phyloP scores from a whole-genome alignment of 2,329 filamentous ascomycete species.

The Aspergillus melleus region DNA sequence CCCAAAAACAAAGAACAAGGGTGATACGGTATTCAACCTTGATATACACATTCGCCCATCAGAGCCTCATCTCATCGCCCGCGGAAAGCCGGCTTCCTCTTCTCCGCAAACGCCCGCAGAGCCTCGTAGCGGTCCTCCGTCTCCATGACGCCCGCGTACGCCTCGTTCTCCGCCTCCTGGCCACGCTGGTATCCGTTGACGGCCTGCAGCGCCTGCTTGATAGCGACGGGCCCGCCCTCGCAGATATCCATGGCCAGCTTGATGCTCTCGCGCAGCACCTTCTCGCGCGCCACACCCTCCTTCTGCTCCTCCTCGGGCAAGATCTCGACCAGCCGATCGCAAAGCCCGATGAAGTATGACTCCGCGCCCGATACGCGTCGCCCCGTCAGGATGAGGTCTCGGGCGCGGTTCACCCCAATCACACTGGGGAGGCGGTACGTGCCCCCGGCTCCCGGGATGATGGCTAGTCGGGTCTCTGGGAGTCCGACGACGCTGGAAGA shows the following conservation, averaged over 20 bases:
- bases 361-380: constrained; percentile 80
- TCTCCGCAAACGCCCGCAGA: constrained; percentile 77
- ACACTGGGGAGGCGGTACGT: constrained; percentile 82
- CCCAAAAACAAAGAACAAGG: too few relatives aligned
- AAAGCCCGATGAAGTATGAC: constrained; percentile 87
- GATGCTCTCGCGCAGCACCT: constrained; percentile 73
- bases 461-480: constrained; percentile 88
- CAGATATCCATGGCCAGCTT: constrained; percentile 81
- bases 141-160: constrained; percentile 78
- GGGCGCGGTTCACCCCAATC: constrained; percentile 77
- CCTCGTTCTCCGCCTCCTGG: constrained; percentile 79
- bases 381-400: constrained; percentile 87
- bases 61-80: constrained; percentile 45
- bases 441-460: constrained; percentile 91
- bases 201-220: constrained; percentile 76
- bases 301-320: constrained; percentile 54
- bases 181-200: constrained; percentile 65
- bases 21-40: not conserved
- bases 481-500: constrained; percentile 77
- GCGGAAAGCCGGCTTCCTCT: constrained; percentile 68
- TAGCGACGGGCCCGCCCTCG: constrained; percentile 81
- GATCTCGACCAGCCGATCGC: constrained; percentile 85
- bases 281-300: constrained; percentile 61
- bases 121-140: constrained; percentile 90
- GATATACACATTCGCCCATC: not conserved